A percentile compares a stretch with the other conserved stretches of the same genome.
Conservation (phyloP, 768 basidiomycete genomes). For the Megacollybia marginata region DNA sequence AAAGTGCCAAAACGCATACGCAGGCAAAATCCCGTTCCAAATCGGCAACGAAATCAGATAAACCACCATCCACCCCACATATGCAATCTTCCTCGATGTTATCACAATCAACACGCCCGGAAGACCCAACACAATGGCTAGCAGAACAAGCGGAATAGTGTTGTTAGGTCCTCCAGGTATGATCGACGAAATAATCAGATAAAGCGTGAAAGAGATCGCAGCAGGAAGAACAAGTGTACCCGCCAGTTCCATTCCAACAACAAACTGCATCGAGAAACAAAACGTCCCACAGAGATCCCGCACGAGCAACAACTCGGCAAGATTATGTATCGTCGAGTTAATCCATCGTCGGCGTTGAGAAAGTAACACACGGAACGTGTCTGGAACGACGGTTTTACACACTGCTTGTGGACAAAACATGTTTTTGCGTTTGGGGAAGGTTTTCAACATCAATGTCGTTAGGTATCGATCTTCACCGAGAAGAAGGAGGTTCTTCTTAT, state of each 20-base stretch:
- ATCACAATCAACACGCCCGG: conserved; percentile 94
- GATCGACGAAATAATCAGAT: conserved; percentile 83
- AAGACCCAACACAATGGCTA: conserved; percentile 92
- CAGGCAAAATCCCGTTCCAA: conserved; percentile 95
- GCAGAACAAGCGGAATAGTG: conserved; percentile 85
- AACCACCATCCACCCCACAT: conserved; percentile 95
- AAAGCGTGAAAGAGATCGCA: conserved; percentile 94
- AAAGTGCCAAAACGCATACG: conserved; percentile 98
- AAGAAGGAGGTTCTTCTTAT: conserved; percentile 97
- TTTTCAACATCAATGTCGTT: conserved; percentile 95
- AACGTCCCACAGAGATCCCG: conserved; percentile 99
- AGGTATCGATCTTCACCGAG: conserved; percentile 99
- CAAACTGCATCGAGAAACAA: conserved; percentile 99
- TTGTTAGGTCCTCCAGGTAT: conserved; percentile 74
- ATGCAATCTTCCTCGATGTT: conserved; percentile 89
- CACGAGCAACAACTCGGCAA: conserved; percentile 90
- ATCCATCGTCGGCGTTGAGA: conserved; percentile 99
- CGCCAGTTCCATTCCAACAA: conserved; percentile 95
- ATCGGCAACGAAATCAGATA: conserved; percentile 90
- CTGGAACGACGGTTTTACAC: conserved; percentile 97
- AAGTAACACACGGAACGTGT: conserved; percentile 87
- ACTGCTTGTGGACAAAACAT: conserved; percentile 98
- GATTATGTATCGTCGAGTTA: conserved; percentile 97
- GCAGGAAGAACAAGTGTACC: conserved; percentile 96
- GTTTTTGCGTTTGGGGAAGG: conserved; percentile 99